phyloP scores from a whole-genome alignment of 2,329 filamentous ascomycete species.

The Graphiopsis chlorocephala region DNA sequence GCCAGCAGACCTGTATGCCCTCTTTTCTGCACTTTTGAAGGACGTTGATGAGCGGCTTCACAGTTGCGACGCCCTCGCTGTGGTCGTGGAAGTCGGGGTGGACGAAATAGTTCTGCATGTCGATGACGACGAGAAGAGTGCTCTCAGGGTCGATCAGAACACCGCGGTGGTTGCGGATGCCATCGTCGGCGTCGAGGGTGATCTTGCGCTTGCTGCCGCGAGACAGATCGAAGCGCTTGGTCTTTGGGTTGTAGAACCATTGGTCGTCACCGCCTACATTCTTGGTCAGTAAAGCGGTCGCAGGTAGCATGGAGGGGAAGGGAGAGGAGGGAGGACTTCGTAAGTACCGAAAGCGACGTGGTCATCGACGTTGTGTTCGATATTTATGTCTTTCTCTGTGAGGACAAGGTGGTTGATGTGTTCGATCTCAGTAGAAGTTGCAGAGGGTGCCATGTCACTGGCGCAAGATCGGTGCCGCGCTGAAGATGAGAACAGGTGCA shows the following conservation, averaged over 20 bases:
- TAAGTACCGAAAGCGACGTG: constrained; percentile 37
- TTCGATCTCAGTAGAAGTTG: constrained; percentile 24
- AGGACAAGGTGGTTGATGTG: constrained; percentile 29
- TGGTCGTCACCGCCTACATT: constrained; percentile 37
- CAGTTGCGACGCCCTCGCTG: constrained; percentile 31
- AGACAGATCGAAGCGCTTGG: constrained; percentile 43
- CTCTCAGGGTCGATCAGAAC: constrained; percentile 41
- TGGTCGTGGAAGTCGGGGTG: constrained; percentile 34
- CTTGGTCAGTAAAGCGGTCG: constrained; percentile 11
- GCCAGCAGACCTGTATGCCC: constrained; percentile 41
- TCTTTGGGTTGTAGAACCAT: constrained; percentile 42
- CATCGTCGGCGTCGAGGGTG: constrained; percentile 41
- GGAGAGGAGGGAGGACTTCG: constrained; percentile 20
- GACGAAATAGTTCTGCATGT: constrained; percentile 47
- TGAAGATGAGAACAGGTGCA: background rate
- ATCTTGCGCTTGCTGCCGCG: constrained; percentile 38
- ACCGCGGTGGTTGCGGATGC: constrained; percentile 40
- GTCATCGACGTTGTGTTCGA: constrained; percentile 37
- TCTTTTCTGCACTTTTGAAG: constrained; percentile 41
- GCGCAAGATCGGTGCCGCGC: background rate
- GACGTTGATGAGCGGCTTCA: constrained; percentile 38
- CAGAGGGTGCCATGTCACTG: constrained; percentile 30
- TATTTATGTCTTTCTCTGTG: constrained; percentile 22
- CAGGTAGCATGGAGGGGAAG: background rate
- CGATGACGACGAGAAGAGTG: constrained; percentile 40